phyloP scores from a whole-genome alignment of 2,329 filamentous ascomycete genomes.

The Trichoderma lentiforme region DNA sequence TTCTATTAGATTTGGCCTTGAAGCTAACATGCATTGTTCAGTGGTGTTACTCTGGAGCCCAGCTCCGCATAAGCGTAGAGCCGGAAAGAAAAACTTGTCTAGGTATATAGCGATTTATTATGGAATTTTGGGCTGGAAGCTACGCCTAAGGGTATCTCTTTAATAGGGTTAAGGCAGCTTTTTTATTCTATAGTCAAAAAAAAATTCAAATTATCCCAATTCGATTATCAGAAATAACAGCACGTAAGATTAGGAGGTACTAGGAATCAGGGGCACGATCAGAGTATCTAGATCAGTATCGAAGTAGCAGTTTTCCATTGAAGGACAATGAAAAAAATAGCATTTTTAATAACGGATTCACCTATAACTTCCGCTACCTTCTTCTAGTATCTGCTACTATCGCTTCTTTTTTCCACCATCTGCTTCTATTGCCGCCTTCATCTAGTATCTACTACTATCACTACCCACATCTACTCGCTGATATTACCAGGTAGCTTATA shows the following conservation, averaged over 20 bases:
- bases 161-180: neutral
- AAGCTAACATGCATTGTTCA: conserved; percentile 31
- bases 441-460: neutral
- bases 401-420: neutral
- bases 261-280: neutral
- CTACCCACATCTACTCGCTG: neutral
- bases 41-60: conserved; percentile 54
- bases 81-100: neutral
- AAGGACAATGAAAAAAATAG: too few species aligned
- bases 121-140: neutral
- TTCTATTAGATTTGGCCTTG: neutral
- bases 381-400: neutral
- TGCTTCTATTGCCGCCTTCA: neutral
- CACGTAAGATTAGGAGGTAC: neutral
- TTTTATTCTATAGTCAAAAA: neutral
- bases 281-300: neutral
- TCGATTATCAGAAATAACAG: neutral
- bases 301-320: too few species aligned
- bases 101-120: neutral
- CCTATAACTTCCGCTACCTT: neutral
- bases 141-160: neutral
- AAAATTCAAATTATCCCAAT: neutral
- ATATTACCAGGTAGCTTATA: neutral
- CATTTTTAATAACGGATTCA: neutral
- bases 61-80: conserved; percentile 40